Evolutionary conservation across 75 land plant genomes (phyloP).

Genomic region (Gnetum montanum): DNA sequence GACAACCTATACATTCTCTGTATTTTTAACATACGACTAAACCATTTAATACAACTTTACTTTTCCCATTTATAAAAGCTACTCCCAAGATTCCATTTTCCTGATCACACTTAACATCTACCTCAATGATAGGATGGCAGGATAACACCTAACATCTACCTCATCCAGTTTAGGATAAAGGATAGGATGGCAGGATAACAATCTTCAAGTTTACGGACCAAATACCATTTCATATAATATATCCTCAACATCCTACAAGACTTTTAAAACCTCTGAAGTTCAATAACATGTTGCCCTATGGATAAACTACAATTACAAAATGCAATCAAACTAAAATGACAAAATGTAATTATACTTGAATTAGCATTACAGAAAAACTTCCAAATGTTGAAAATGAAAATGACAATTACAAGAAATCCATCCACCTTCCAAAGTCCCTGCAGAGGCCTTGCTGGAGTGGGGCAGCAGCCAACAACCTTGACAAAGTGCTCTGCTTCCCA

Average conservation of each 20-base stretch:
- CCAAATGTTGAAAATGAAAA: neutral
- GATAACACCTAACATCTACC: too few species aligned
- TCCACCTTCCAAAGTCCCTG: constrained; percentile 98
- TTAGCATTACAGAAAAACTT: neutral
- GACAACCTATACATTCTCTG: too few species aligned
- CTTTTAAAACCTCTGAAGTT: neutral
- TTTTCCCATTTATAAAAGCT: too few species aligned
- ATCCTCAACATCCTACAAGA: neutral
- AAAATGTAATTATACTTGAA: neutral
- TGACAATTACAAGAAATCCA: neutral
- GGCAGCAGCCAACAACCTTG: constrained; percentile 49
- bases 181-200: too few species aligned
- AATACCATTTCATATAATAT: too few species aligned
- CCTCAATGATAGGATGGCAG: too few species aligned
- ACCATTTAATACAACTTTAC: too few species aligned
- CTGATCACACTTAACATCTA: too few species aligned
- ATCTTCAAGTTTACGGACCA: too few species aligned
- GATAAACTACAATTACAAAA: neutral
- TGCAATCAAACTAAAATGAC: neutral
- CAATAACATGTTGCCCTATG: neutral
- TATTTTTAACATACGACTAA: too few species aligned
- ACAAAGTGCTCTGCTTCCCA: constrained; percentile 80
- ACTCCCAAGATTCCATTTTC: too few species aligned
- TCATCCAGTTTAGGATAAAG: too few species aligned
- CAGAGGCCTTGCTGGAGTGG: constrained; percentile 61